These are phyloP conservation scores for Cutaneotrichosporon arboriforme DNA, from an alignment of 1,284 basidiomycete species.

Conservation along the genomic window DNA sequence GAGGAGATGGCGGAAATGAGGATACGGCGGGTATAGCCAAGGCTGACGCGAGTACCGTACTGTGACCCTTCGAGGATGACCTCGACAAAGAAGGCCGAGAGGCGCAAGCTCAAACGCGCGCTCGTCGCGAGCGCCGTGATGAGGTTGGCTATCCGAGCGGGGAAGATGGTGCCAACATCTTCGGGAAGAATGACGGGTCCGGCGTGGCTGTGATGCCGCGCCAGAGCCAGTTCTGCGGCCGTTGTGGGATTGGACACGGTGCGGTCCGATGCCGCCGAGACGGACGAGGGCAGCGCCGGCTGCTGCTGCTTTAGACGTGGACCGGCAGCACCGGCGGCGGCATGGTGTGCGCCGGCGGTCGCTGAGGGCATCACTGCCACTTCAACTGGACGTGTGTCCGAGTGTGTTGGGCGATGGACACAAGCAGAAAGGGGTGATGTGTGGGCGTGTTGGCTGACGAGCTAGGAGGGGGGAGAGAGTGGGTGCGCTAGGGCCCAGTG, in stretches of 20 bases:
- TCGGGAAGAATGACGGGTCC: neutral
- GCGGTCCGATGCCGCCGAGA: neutral
- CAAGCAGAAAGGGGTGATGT: too few relatives aligned
- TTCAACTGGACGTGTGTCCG: too few relatives aligned
- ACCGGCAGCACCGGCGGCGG: too few relatives aligned
- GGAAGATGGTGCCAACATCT: slow-evolving; percentile 40
- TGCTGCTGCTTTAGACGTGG: too few relatives aligned
- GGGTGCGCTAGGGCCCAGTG: too few relatives aligned
- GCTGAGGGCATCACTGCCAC: too few relatives aligned
- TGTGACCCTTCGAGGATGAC: slow-evolving; percentile 45
- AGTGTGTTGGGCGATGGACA: too few relatives aligned
- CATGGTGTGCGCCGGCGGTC: too few relatives aligned
- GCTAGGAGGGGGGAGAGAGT: too few relatives aligned
- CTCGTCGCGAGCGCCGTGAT: slow-evolving; percentile 47
- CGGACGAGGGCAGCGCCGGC: too few relatives aligned
- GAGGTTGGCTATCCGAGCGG: slow-evolving; percentile 44
- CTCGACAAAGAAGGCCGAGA: slow-evolving; percentile 48
- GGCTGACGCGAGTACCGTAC: slow-evolving; percentile 32
- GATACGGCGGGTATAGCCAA: slow-evolving; percentile 45
- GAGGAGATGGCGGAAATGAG: slow-evolving; percentile 48
- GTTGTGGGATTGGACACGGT: neutral
- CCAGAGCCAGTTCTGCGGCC: neutral
- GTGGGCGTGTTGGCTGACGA: too few relatives aligned
- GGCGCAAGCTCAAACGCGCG: slow-evolving; percentile 42
- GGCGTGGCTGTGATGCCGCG: neutral